phyloP scores from a whole-genome alignment of 768 basidiomycete genomes.

The Imleria badia region DNA sequence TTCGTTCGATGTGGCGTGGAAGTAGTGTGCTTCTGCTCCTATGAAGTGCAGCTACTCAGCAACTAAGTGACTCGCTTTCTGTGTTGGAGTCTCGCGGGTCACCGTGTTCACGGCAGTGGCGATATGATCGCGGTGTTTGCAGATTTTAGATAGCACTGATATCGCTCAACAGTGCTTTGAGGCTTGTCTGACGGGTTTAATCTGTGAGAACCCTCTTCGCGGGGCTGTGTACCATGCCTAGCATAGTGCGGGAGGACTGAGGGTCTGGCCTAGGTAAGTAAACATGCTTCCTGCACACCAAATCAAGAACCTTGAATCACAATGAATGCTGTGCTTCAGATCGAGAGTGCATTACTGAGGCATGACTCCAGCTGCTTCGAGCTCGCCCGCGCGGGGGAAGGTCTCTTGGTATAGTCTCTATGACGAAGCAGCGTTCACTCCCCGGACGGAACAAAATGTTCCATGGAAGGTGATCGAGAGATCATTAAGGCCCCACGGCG shows the following conservation, averaged over 20 bases:
- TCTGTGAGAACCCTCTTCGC: slow-evolving; percentile 39
- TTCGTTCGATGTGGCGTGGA: slow-evolving; percentile 16
- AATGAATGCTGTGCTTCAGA: slow-evolving; percentile 41
- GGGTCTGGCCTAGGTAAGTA: slow-evolving; percentile 65
- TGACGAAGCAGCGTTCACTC: slow-evolving; percentile 37
- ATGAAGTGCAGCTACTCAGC: slow-evolving; percentile 1
- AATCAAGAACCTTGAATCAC: slow-evolving; percentile 13
- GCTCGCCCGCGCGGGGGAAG: slow-evolving; percentile 51
- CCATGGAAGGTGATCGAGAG: slow-evolving; percentile 67
- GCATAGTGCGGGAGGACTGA: slow-evolving; percentile 80
- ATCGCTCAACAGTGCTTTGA: neutral
- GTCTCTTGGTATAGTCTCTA: slow-evolving; percentile 31
- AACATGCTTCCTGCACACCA: slow-evolving; percentile 14
- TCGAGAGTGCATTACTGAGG: slow-evolving; percentile 79
- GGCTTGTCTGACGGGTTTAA: neutral
- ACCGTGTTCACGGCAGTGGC: slow-evolving; percentile 7
- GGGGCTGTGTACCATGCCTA: slow-evolving; percentile 69
- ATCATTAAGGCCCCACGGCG: slow-evolving; percentile 67
- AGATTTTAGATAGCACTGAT: slow-evolving; percentile 1
- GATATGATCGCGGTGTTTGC: slow-evolving; percentile 9
- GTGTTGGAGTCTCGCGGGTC: neutral
- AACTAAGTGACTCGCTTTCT: slow-evolving; percentile 3
- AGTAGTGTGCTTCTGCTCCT: slow-evolving; percentile 26
- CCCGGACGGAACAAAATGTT: slow-evolving; percentile 58
- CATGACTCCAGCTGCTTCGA: slow-evolving; percentile 78